Percentiles rank a stretch among this genome's conserved stretches.
Conservation (phyloP, 805 yeast genomes). For the Clavispora vitiphila region DNA sequence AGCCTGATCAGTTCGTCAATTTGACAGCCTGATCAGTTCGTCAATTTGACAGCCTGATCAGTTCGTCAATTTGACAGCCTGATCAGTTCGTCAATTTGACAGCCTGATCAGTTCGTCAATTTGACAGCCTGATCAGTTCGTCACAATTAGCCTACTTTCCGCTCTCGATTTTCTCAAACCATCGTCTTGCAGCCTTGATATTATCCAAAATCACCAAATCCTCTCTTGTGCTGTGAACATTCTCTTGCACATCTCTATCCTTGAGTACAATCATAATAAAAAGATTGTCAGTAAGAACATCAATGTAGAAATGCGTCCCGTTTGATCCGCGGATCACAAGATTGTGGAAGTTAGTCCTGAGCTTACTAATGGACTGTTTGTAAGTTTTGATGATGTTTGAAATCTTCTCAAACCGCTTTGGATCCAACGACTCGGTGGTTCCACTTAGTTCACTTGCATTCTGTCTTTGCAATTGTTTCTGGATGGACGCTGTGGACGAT, state of each 20-base stretch:
- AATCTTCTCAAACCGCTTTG: slow-evolving; percentile 90
- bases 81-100: too few species aligned
- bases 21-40: too few species aligned
- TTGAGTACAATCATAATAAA: slow-evolving; percentile 56
- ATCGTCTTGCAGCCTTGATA: slow-evolving; percentile 50
- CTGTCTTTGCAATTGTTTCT: slow-evolving; percentile 19
- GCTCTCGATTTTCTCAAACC: slow-evolving; percentile 44
- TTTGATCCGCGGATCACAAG: slow-evolving; percentile 61
- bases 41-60: too few species aligned
- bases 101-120: too few species aligned
- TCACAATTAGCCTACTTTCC: slow-evolving; percentile 10
- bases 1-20: too few species aligned
- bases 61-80: too few species aligned
- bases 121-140: too few species aligned
- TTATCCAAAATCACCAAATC: slow-evolving; percentile 50
- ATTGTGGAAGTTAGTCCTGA: slow-evolving; percentile 79
- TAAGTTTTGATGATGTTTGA: slow-evolving; percentile 91
- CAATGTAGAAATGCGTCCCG: slow-evolving; percentile 44
- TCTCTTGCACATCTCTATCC: slow-evolving; percentile 26
- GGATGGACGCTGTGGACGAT: slow-evolving; percentile 49
- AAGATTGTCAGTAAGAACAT: slow-evolving; percentile 54
- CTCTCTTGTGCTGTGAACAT: slow-evolving; percentile 29
- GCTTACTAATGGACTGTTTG: slow-evolving; percentile 84
- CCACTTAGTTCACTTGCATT: slow-evolving; percentile 4
- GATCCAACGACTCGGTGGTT: slow-evolving; percentile 49